These are phyloP conservation scores for Fusarium ramigenum DNA, from an alignment of 2,329 filamentous ascomycete species.

Conservation along the genomic window DNA sequence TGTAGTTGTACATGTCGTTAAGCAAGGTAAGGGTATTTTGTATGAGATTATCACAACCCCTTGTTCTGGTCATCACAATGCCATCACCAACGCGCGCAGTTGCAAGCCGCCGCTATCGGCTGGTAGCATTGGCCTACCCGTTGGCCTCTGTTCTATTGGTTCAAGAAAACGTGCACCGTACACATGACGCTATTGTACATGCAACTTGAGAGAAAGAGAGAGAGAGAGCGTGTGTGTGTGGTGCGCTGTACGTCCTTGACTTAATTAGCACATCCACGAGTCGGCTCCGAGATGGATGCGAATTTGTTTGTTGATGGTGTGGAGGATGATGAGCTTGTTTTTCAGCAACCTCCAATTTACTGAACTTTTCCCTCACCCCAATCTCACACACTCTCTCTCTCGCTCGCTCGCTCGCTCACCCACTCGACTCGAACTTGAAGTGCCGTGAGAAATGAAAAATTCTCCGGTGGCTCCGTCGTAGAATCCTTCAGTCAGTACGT, in stretches of 20 bases:
- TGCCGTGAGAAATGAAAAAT: constrained; percentile 19
- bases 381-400: background rate
- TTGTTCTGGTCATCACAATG: constrained; percentile 25
- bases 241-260: constrained; percentile 7
- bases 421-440: constrained; percentile 2
- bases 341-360: background rate
- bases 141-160: constrained; percentile 28
- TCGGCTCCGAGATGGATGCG: constrained; percentile 19
- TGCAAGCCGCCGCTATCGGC: constrained; percentile 33
- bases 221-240: background rate
- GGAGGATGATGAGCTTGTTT: constrained; percentile 15
- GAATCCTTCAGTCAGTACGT: constrained; percentile 25
- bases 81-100: constrained; percentile 23
- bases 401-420: background rate
- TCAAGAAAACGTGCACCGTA: constrained; percentile 20
- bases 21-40: background rate
- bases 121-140: constrained; percentile 32
- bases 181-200: constrained; percentile 43
- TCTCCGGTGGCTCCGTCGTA: constrained; percentile 10
- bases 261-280: constrained; percentile 3
- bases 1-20: background rate
- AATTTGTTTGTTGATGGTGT: constrained; percentile 10
- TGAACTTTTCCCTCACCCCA: background rate
- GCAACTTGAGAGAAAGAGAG: constrained; percentile 6
- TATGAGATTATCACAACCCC: constrained; percentile 1